Percentiles rank a stretch among this genome's conserved stretches.
Conservation (phyloP, 129 eudicot genomes). For the Artemisia argyi region DNA sequence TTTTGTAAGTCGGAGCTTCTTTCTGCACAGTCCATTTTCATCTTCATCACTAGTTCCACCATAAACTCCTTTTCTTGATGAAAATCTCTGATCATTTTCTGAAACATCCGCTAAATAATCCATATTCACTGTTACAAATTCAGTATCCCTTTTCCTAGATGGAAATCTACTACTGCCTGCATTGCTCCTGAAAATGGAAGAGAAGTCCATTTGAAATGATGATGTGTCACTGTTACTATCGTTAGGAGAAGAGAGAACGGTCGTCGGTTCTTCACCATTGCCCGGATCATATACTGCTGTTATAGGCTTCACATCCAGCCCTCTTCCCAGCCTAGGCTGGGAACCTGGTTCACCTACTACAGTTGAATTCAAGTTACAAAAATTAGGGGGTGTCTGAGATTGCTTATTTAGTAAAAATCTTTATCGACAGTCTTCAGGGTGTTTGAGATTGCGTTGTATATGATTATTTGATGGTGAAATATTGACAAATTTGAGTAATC, state of each 20-base stretch:
- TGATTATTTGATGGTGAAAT: no score
- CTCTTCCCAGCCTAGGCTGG: conserved; percentile 36
- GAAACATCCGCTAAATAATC: conserved; percentile 25
- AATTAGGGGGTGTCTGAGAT: no score
- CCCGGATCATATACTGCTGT: conserved; percentile 37
- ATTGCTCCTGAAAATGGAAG: conserved; percentile 42
- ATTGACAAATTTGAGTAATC: no score
- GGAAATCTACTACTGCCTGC: conserved; percentile 26
- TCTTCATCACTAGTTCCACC: conserved; percentile 60
- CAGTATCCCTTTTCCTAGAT: conserved; percentile 11
- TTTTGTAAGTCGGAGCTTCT: conserved; percentile 73
- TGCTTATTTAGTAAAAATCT: no score
- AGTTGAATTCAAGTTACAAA: neutral
- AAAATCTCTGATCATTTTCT: conserved; percentile 41
- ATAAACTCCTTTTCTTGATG: conserved; percentile 35
- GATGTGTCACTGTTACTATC: conserved; percentile 61
- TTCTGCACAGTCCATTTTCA: conserved; percentile 41
- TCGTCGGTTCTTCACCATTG: conserved; percentile 41
- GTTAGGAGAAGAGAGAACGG: conserved; percentile 66
- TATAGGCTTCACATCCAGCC: conserved; percentile 36
- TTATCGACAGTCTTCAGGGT: no score
- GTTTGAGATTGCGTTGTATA: no score
- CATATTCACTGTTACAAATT: conserved; percentile 1
- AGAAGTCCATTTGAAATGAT: conserved; percentile 65
- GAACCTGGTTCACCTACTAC: conserved; percentile 57